Evolutionary conservation across 345 rosid genomes (phyloP).

Genomic region (Gossypioides kirkii): DNA sequence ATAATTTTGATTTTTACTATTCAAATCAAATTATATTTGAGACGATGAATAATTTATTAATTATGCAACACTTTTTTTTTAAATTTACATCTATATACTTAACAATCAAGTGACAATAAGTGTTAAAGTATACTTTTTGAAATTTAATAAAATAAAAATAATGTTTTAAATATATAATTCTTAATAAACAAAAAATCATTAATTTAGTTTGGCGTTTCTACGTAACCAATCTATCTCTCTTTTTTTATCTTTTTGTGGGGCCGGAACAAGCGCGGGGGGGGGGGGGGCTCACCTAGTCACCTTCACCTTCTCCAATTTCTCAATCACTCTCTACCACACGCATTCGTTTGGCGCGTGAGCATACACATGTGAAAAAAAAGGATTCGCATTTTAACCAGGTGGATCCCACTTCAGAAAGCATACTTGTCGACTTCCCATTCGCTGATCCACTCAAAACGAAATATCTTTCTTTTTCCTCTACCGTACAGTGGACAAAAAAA

Average conservation of each 20-base stretch:
- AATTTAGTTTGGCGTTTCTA: neutral
- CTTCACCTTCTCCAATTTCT: neutral
- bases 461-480: neutral
- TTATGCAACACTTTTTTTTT: no score
- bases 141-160: neutral
- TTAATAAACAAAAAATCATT: no score
- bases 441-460: neutral
- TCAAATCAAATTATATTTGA: no score
- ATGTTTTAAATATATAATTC: no score
- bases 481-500: slow-evolving; percentile 6
- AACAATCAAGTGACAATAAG: no score
- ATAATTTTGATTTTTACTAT: no score
- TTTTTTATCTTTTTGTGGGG: neutral
- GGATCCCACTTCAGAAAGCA: neutral
- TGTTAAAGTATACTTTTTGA: no score
- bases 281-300: neutral
- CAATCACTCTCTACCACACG: neutral
- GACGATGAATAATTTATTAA: no score
- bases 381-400: neutral
- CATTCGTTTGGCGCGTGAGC: neutral
- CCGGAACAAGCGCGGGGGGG: neutral
- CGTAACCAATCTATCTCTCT: neutral
- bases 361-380: neutral
- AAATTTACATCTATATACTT: no score
- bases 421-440: neutral